phyloP scores from a whole-genome alignment of 1,139 yeast genomes.

The Geotrichum macrosporum region DNA sequence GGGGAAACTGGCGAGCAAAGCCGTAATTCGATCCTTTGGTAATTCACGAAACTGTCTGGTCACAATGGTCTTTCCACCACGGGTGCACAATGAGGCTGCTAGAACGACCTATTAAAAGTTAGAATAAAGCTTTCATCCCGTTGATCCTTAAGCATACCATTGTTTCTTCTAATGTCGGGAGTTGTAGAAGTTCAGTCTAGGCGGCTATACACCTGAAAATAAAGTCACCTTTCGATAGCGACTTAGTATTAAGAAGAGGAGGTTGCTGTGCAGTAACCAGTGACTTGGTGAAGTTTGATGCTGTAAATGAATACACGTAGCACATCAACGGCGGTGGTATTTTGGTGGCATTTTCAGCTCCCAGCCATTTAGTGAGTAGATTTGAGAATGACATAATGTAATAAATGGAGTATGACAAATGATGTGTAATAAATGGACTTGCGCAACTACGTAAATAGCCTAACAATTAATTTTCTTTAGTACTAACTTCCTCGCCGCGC shows the following conservation, averaged over 20 bases:
- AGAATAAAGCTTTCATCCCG: not conserved
- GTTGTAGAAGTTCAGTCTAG: not conserved
- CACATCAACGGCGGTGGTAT: not conserved
- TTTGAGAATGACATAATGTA: too few relatives aligned
- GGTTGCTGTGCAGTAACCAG: not conserved
- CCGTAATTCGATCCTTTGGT: constrained; percentile 79
- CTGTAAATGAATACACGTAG: not conserved
- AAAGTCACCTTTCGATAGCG: not conserved
- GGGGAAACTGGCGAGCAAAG: constrained; percentile 82
- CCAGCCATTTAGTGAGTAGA: too few relatives aligned
- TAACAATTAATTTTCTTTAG: too few relatives aligned
- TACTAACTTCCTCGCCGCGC: too few relatives aligned
- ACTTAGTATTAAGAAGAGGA: not conserved
- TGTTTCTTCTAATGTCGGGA: constrained; percentile 4
- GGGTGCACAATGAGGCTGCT: constrained; percentile 93
- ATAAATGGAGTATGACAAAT: too few relatives aligned
- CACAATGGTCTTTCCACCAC: constrained; percentile 88
- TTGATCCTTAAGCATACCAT: constrained; percentile 6
- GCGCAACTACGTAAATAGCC: too few relatives aligned
- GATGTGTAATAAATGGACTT: too few relatives aligned
- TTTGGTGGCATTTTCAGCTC: not conserved
- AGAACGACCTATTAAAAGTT: constrained; percentile 53
- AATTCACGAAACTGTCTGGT: constrained; percentile 91
- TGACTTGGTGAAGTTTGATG: too few relatives aligned
- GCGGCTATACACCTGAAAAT: not conserved